Evolutionary conservation across 495 filamentous ascomycete species (phyloP), one percentile per base, ranked within the genome.

Genomic region (Lasiosphaeria ovina): DNA sequence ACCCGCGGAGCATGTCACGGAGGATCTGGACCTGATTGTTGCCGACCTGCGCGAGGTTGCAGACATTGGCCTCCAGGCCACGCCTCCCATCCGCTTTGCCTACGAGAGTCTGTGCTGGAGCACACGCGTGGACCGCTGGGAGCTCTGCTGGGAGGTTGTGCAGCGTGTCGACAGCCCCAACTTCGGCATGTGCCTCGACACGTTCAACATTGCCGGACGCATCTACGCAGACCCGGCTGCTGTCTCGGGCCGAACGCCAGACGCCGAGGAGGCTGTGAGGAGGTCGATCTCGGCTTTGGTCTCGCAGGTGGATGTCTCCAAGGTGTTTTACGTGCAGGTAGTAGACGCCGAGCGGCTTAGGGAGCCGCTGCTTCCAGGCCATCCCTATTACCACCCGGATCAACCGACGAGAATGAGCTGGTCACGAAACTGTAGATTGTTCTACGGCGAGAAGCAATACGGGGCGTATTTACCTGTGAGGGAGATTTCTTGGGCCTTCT

Each of bases 101-200:
- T 93, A 93, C 69, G 90, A 94, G 72, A 82, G 82, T 55, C 80
- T 93, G 11, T 85, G 82, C 66, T 94, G 88, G 87, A 88, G 85
- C 35, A 90, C 88, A 11, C 82, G 85, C 63, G 73, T 87, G 61
- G 79, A 91, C 68, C 85, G 80, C 0, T 89, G 89, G 90, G 88
- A 93, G 67, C 74, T 75, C 36, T 83, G 80, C 57, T 94, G 87
- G 85, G 80, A 87, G 33, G 72, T 92, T n/a, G 85, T 91, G 0
- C 66, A 77, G 53, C 71, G 68, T 16, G 88, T 92, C 44, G 72
- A 91, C 67, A 74, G 89, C 4, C 77, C 80, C 14, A 93, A 92
- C 72, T 90, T 93, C 62, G 90, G 89, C 9, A 74, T 90, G 55
- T 92, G 89, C 72, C 79, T 93, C 14, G 90, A 93, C 74, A 90